These are phyloP conservation scores for Agastache rugosa DNA, from an alignment of 257 asterid species.

Conservation along the genomic window DNA sequence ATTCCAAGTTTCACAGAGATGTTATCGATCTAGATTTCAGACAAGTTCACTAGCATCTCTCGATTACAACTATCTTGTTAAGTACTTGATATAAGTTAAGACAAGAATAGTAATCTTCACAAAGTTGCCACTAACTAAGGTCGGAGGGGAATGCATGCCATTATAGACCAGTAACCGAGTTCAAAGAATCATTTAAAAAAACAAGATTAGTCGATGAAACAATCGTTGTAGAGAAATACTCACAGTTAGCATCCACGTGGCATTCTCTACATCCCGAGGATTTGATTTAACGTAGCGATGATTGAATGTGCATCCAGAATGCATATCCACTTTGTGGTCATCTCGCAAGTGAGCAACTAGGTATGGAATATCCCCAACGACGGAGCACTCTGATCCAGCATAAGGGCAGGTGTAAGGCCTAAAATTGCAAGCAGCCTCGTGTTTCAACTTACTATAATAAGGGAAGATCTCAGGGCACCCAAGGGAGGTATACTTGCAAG, in stretches of 20 bases:
- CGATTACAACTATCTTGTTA: too few species aligned
- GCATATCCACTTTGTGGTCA: constrained; percentile 95
- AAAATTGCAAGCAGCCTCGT: constrained; percentile 77
- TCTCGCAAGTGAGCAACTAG: constrained; percentile 82
- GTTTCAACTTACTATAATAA: constrained; percentile 85
- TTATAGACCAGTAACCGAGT: background rate
- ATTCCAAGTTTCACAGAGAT: background rate
- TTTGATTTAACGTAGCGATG: constrained; percentile 92
- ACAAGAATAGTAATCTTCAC: constrained; percentile 1
- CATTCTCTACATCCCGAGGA: constrained; percentile 95
- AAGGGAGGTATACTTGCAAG: constrained; percentile 75
- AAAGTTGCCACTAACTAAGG: background rate
- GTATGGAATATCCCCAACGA: constrained; percentile 74
- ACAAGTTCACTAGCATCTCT: background rate
- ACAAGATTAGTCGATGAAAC: background rate
- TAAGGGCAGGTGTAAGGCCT: constrained; percentile 90
- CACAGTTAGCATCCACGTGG: constrained; percentile 96
- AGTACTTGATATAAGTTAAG: background rate
- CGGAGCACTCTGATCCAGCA: constrained; percentile 91
- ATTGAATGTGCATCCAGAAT: constrained; percentile 89
- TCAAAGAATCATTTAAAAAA: constrained; percentile 17
- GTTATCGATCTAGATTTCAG: background rate
- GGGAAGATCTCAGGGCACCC: constrained; percentile 95
- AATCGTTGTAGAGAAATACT: constrained; percentile 38
- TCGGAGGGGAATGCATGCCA: background rate